Conservation (phyloP, 352 stramenopile species). For the Globisporangium lucens region DNA sequence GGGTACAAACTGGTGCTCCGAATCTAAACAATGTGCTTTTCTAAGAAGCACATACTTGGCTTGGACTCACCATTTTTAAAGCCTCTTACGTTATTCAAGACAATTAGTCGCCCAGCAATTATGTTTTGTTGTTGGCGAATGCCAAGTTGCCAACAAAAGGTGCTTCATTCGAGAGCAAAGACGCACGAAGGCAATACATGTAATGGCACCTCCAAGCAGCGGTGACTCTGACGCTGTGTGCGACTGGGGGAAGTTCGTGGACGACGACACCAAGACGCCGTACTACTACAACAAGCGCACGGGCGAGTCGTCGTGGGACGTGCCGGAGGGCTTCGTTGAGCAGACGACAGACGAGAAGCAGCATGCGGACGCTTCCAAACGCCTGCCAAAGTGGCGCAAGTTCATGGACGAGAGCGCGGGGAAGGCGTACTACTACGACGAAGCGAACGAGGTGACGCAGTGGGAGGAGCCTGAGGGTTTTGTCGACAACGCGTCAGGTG, state of each 20-base stretch:
- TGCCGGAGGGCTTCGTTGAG: conserved; percentile 34
- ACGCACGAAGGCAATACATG: not conserved
- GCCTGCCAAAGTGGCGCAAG: conserved; percentile 47
- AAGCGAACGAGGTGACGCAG: conserved; percentile 61
- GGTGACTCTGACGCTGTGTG: not conserved
- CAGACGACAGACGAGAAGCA: conserved; percentile 11
- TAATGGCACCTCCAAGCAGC: conserved; percentile 4
- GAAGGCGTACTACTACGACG: conserved; percentile 72
- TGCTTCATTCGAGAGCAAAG: not conserved
- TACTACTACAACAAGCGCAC: conserved; percentile 82
- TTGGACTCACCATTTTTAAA: not conserved
- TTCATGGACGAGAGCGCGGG: conserved; percentile 61
- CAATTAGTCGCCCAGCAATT: not conserved
- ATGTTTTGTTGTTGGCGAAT: not conserved
- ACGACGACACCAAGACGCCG: conserved; percentile 47
- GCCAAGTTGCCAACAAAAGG: not conserved
- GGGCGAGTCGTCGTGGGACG: conserved; percentile 72
- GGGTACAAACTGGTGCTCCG: no score
- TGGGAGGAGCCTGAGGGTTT: conserved; percentile 71
- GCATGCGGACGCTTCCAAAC: conserved; percentile 14
- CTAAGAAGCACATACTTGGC: not conserved
- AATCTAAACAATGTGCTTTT: not conserved
- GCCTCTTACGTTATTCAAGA: not conserved
- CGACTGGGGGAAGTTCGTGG: conserved; percentile 71
- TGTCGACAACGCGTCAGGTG: conserved; percentile 23